Percentiles rank a stretch among this genome's conserved stretches.
Conservation (phyloP, 2,329 filamentous ascomycete species). For the Nothophaeocryptopus gaeumannii region DNA sequence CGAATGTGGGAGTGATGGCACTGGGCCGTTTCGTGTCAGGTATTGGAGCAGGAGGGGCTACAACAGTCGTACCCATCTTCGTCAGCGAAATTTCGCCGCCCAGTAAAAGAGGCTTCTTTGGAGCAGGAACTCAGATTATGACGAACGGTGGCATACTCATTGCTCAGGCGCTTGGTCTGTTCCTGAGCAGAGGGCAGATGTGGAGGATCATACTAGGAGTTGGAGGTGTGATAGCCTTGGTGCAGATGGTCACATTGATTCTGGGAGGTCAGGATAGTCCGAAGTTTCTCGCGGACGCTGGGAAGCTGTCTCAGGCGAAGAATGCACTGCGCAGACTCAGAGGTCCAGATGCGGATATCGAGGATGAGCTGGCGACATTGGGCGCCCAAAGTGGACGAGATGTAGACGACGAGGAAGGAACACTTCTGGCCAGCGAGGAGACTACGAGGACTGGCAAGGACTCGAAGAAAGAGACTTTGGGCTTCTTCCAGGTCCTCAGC, state of each 20-base stretch:
- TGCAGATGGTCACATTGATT: conserved; percentile 68
- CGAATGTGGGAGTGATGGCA: conserved; percentile 64
- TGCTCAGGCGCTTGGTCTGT: conserved; percentile 81
- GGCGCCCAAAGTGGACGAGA: conserved; percentile 30
- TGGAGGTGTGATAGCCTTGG: conserved; percentile 65
- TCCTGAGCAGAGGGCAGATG: conserved; percentile 71
- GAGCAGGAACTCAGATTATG: conserved; percentile 82
- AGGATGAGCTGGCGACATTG: conserved; percentile 62
- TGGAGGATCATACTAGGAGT: conserved; percentile 82
- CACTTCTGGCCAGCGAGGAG: conserved; percentile 15
- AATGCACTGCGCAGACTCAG: conserved; percentile 71
- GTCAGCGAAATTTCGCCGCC: conserved; percentile 87
- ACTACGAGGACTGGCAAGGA: neutral
- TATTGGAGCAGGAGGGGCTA: conserved; percentile 79
- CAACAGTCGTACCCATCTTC: conserved; percentile 91
- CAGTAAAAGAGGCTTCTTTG: conserved; percentile 62
- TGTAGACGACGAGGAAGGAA: conserved; percentile 63
- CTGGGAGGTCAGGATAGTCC: conserved; percentile 79
- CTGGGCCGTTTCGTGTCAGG: conserved; percentile 77
- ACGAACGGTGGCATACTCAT: conserved; percentile 82
- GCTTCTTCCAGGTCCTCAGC: conserved; percentile 56
- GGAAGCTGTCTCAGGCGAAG: conserved; percentile 60
- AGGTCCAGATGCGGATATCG: conserved; percentile 65
- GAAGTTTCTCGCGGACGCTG: conserved; percentile 72
- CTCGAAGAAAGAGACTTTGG: conserved; percentile 34